Percentiles rank a stretch among this genome's conserved stretches.
These are phyloP conservation scores for Stygiomarasmius scandens DNA, from an alignment of 1,284 basidiomycete species.

Conservation along the genomic window DNA sequence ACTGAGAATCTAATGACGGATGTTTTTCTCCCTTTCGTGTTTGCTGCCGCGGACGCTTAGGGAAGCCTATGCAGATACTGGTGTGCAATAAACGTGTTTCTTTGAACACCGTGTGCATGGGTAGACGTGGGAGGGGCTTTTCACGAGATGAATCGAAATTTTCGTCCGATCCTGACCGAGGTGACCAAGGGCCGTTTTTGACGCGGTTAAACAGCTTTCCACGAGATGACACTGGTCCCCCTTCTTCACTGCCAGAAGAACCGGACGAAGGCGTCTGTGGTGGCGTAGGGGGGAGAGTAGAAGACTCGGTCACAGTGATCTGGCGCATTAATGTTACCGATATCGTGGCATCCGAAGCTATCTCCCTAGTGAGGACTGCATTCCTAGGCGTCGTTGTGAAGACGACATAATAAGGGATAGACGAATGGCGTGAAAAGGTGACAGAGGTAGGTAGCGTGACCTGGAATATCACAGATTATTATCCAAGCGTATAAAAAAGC, in stretches of 20 bases:
- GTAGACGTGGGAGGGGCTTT: slow-evolving; percentile 50
- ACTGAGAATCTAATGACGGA: slow-evolving; percentile 48
- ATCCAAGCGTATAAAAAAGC: slow-evolving; percentile 6
- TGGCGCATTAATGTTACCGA: slow-evolving; percentile 63
- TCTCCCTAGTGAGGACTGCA: slow-evolving; percentile 55
- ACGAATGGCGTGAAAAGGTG: slow-evolving; percentile 57
- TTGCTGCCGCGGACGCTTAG: slow-evolving; percentile 60
- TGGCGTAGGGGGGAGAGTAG: slow-evolving; percentile 40
- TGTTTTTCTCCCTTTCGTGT: slow-evolving; percentile 35
- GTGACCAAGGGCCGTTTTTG: slow-evolving; percentile 35
- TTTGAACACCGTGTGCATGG: slow-evolving; percentile 43
- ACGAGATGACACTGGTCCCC: slow-evolving; percentile 33
- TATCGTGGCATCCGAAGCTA: slow-evolving; percentile 69
- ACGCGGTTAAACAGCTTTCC: slow-evolving; percentile 51
- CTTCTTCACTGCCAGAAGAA: slow-evolving; percentile 47
- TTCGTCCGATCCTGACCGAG: slow-evolving; percentile 24
- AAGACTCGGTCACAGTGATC: slow-evolving; percentile 48
- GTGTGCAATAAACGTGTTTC: slow-evolving; percentile 55
- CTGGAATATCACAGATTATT: slow-evolving; percentile 37
- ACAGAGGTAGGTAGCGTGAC: slow-evolving; percentile 63
- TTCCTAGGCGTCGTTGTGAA: slow-evolving; percentile 66
- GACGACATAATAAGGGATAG: slow-evolving; percentile 70
- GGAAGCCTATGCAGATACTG: slow-evolving; percentile 64
- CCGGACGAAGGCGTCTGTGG: slow-evolving; percentile 45
- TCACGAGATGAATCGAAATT: slow-evolving; percentile 25